phyloP scores from a whole-genome alignment of 2,329 filamentous ascomycete genomes.

The Sporothrix pseudoabietina region DNA sequence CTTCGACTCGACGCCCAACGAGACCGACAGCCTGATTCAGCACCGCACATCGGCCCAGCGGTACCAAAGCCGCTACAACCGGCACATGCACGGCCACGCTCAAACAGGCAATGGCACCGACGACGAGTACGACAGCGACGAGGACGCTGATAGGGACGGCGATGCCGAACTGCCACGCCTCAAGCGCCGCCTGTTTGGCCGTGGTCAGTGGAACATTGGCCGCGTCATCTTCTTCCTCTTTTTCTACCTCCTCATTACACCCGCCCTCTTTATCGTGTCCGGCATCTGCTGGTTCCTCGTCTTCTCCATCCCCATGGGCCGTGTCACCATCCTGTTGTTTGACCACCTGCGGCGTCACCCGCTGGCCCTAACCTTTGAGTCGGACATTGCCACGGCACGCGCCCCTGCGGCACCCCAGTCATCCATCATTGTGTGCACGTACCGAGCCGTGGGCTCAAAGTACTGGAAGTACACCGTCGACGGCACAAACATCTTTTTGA shows the following conservation, averaged over 20 bases:
- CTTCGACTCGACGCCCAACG: conserved; percentile 78
- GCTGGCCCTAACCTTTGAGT: conserved; percentile 88
- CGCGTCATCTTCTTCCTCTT: conserved; percentile 94
- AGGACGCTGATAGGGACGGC: not conserved
- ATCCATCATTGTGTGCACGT: conserved; percentile 92
- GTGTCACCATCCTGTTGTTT: conserved; percentile 85
- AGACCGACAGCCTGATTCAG: conserved; percentile 87
- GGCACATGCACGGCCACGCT: not conserved
- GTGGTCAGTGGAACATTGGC: conserved; percentile 93
- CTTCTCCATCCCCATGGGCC: conserved; percentile 98
- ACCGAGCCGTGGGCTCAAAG: conserved; percentile 87
- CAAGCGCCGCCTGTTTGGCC: conserved; percentile 88
- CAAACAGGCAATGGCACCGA: conserved; percentile 16
- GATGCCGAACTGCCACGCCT: conserved; percentile 47
- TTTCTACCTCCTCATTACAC: conserved; percentile 91
- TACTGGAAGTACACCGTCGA: conserved; percentile 99
- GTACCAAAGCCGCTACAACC: not conserved
- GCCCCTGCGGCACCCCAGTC: conserved; percentile 71
- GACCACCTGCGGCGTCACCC: conserved; percentile 92
- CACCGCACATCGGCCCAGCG: conserved; percentile 43
- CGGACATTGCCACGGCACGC: conserved; percentile 75
- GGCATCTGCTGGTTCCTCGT: conserved; percentile 93
- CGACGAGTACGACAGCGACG: conserved; percentile 24
- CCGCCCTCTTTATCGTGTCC: conserved; percentile 81
- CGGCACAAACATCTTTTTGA: conserved; percentile 97